Percentiles rank a stretch among this genome's conserved stretches.
Conservation (phyloP, 2,329 filamentous ascomycete genomes). For the Teratosphaeria pseudoeucalypti region DNA sequence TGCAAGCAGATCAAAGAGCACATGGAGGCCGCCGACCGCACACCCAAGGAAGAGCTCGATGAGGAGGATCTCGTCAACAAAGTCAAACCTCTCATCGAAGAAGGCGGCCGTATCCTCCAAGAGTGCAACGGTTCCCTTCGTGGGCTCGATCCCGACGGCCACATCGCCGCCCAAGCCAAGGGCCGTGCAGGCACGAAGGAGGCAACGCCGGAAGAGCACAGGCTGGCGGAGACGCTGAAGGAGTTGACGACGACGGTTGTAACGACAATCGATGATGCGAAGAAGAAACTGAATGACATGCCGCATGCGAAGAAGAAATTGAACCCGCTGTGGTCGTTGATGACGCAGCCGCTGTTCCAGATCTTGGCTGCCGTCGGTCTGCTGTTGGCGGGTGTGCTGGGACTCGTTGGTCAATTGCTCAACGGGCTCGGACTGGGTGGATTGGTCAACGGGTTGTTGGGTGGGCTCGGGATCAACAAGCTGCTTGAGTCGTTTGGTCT, state of each 20-base stretch:
- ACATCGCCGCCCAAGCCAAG: conserved; percentile 76
- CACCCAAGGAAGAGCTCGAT: conserved; percentile 76
- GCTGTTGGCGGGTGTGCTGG: conserved; percentile 70
- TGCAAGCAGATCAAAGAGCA: conserved; percentile 78
- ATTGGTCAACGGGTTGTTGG: conserved; percentile 67
- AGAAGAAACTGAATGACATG: conserved; percentile 83
- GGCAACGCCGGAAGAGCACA: conserved; percentile 72
- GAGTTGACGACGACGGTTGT: conserved; percentile 74
- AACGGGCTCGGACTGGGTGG: conserved; percentile 74
- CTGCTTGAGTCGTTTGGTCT: conserved; percentile 64
- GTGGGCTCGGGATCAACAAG: conserved; percentile 65
- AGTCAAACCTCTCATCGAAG: conserved; percentile 80
- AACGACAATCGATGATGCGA: conserved; percentile 74
- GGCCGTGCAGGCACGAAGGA: conserved; percentile 64
- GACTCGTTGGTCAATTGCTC: conserved; percentile 70
- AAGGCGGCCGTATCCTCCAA: conserved; percentile 68
- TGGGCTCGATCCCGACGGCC: conserved; percentile 78
- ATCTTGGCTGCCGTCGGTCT: conserved; percentile 83
- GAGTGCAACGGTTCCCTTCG: conserved; percentile 82
- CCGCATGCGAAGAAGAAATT: conserved; percentile 91
- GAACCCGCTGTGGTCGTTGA: conserved; percentile 76
- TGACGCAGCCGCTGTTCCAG: conserved; percentile 81
- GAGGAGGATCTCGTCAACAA: conserved; percentile 80
- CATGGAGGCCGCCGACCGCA: conserved; percentile 70
- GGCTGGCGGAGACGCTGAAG: conserved; percentile 75